Base-by-base conservation (phyloP, 1,284 basidiomycete species). In the Stygiomarasmius scandens region DNA sequence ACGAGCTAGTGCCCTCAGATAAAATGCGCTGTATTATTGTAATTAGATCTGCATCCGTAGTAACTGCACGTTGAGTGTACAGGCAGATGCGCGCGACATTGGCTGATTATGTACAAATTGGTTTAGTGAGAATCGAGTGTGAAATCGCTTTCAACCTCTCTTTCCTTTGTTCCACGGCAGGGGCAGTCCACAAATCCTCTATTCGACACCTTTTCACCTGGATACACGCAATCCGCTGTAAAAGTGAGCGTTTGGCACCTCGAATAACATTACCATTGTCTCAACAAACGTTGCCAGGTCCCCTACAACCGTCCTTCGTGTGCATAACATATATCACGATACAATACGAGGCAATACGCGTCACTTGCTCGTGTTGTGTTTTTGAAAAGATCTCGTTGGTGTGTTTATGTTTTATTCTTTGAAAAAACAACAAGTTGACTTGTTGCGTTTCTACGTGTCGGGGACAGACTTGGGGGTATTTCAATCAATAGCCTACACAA, bases 301-400 rank as follows among this genome's bases (percentile, higher is more conserved):
- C 38, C 38, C 8, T 12, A 41, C 38, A 12, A 41, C n/a, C 38
- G 16, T 41, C 16, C 38, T 19, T 41, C 38, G n/a, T 32, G 29
- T 32, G 29, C 12, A 53, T 43, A 25, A 53, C 51, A 16, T 19
- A 45, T 10, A 45, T 44, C 27, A 29, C 41, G 52, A 46, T 27
- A 20, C 9, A 43, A 47, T 48, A 56, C 58, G 58, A 55, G 58
- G 54, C 51, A 22, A 47, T 48, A 56, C 58, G 58, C 58, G 58
- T 57, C 51, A 22, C 14, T 47, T 60, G 43, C 25, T 50, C 55
- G 55, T 55, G 55, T 56, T 43, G 38, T 54, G 38, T n/a, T 34
- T 8, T 29, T 48, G 23, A 29, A 19, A 5, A 43, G 25, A 27
- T 27, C 5, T 25, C 27, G 23, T 11, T 14, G 14, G 12, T 19